Evolutionary conservation across 2,329 filamentous ascomycete genomes (phyloP).

Genomic region (Aspergillus felis): DNA sequence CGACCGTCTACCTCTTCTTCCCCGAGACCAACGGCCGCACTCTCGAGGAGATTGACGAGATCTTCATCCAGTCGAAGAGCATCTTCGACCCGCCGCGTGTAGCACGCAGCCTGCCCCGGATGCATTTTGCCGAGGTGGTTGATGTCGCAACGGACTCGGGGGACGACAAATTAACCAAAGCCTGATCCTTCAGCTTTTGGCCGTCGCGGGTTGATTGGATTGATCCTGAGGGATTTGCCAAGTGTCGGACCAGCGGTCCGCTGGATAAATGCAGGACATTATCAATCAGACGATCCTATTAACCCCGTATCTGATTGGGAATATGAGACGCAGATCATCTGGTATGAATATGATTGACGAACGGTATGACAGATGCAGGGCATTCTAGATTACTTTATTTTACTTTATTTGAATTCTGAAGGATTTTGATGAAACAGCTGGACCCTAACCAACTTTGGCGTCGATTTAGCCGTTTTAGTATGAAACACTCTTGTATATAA

Average conservation of each 20-base stretch:
- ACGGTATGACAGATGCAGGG: too few relatives aligned
- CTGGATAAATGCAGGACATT: not conserved
- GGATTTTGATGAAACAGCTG: not conserved
- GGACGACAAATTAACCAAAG: not conserved
- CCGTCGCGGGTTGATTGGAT: not conserved
- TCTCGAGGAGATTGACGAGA: constrained; percentile 39
- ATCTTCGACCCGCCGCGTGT: constrained; percentile 25
- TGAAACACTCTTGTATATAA: not conserved
- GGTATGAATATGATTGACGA: not conserved
- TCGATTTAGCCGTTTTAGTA: not conserved
- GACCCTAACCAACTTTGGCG: too few relatives aligned
- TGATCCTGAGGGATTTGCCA: not conserved
- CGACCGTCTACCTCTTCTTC: constrained; percentile 36
- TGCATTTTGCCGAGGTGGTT: constrained; percentile 13
- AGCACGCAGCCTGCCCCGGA: constrained; percentile 14
- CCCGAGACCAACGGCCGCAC: constrained; percentile 38
- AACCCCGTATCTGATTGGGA: not conserved
- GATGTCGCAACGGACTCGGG: not conserved
- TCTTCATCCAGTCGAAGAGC: constrained; percentile 31
- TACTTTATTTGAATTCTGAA: too few relatives aligned
- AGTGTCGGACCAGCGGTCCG: not conserved
- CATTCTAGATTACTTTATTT: too few relatives aligned
- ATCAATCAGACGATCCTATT: not conserved
- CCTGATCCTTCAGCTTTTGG: not conserved
- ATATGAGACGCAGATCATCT: not conserved